Evolutionary conservation across 345 rosid species (phyloP), one percentile per base, ranked within the genome.

Genomic region (Orychophragmus violaceus): DNA sequence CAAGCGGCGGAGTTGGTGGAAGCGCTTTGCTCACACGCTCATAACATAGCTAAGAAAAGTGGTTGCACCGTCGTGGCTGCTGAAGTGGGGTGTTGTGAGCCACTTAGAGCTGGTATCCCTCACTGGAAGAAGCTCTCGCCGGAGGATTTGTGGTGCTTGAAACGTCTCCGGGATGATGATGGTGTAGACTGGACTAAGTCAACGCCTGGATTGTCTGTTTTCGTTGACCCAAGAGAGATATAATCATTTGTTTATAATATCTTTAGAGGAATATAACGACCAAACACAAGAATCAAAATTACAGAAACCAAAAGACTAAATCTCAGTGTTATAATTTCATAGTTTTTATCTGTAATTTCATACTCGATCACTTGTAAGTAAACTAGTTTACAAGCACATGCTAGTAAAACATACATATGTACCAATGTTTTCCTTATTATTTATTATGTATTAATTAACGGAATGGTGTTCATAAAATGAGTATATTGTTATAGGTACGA

Each of bases 211-310:
- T 53, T 72, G 79, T 90, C 99, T 33, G 81, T 94, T 79, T 94
- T 94, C 76, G 97, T 94, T 66, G 99, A 94, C 84, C 99, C 99
- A 18, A 85, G 99, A 71, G 99, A 94, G 53, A 51, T 90, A 63
- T 94, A 59, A 49, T 24, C 0, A 21, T 39, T 39, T 29, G 42
- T 46, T 48, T 42, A 24, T 2, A 18, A 63, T 23, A n/a, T 56
- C 36, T 35, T 45, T 51, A 41, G 41, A 42, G 63, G 5, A 30
- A 18, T 51, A 11, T 65, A 65, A 48, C 39, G 4, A 72, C 37
- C 39, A 33, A 49, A 66, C 32, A 73, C 21, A 32, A 39, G 33
- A 22, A 1, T 0, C 5, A 60, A 25, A 25, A 8, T 1, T 62
- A 28, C 32, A 27, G n/a, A 57, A 48, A 71, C 1, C 8, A 22